These are phyloP conservation scores for Mucor racemosus DNA, from an alignment of 371 early-diverging fungal species.

Conservation along the genomic window DNA sequence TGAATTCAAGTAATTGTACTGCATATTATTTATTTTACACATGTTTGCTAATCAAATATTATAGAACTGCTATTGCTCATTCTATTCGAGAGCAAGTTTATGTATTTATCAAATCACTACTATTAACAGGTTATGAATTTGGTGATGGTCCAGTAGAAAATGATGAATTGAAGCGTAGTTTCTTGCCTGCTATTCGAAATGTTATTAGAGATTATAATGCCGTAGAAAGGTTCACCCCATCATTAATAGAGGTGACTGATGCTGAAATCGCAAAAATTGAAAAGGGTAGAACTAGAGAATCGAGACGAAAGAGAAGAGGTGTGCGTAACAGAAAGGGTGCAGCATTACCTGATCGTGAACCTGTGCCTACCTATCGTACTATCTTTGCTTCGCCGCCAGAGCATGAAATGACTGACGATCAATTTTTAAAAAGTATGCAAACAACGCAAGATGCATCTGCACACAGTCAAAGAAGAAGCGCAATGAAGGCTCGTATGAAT, in stretches of 20 bases:
- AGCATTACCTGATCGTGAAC: conserved; percentile 75
- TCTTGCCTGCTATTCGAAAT: conserved; percentile 66
- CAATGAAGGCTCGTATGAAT: conserved; percentile 48
- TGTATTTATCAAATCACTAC: conserved; percentile 78
- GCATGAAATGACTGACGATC: conserved; percentile 49
- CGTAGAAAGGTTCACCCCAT: conserved; percentile 66
- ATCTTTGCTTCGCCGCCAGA: conserved; percentile 43
- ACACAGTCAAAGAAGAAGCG: conserved; percentile 47
- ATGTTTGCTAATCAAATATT: not conserved
- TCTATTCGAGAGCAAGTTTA: conserved; percentile 93
- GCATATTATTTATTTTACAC: not conserved
- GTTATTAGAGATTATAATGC: conserved; percentile 57
- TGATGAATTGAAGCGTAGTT: conserved; percentile 70
- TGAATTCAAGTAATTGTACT: conserved; percentile 76
- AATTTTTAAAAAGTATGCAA: conserved; percentile 34
- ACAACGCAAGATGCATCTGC: conserved; percentile 11
- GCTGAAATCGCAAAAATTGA: conserved; percentile 81
- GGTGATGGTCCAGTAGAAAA: conserved; percentile 69
- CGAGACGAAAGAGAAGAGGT: conserved; percentile 78
- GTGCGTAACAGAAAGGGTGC: conserved; percentile 54
- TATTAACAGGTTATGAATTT: conserved; percentile 81
- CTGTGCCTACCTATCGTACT: conserved; percentile 50
- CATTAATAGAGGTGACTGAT: conserved; percentile 70
- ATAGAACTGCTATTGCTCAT: conserved; percentile 87
- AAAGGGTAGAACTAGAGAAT: conserved; percentile 75